Evolutionary conservation across 352 stramenopile species (phyloP), one percentile per base, ranked within the genome.

Genomic region (Pythium coloratum): DNA sequence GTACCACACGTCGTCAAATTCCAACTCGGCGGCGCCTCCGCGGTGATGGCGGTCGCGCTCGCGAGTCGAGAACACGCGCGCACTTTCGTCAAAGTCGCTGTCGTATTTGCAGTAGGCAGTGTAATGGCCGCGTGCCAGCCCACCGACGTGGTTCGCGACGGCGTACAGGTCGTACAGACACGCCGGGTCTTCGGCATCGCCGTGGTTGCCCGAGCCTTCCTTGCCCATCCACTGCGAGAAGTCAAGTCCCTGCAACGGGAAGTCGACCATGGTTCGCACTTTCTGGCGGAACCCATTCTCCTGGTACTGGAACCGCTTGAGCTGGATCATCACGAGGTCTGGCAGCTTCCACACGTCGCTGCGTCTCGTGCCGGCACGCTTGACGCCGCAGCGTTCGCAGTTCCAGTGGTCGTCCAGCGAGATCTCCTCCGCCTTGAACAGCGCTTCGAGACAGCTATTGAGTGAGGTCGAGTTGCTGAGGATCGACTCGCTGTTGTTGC

Each of bases 131-230:
- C 90, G 89, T 2, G 94, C 95, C 9, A 99, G 80, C 0, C 90
- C 92, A 32, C 97, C 97, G 59, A 98, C 92, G 66, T 99, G 97
- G 80, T 99, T 98, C n/a, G 97, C 93, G 8, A 99, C 96, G 20
- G 91, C 96, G 68, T 99, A 99, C 30, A 99, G 76, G 70, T 99
- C 96, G 66, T 99, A 99, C 26, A 95, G 71, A 36, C 58, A 70
- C 30, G 46, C 42, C 6, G 40, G 55, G 34, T 72, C 59, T n/a
- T 63, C 42, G 46, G 55, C 50, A 38, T 24, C 36, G 36, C 61
- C 55, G 50, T 55, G 68, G 5, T 83, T 71, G 24, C 50, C 57
- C 2, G 50, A 57, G 38, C 51, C 50, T 46, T 62, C 72, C 59
- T 55, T 62, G 28, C 71, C 80, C 65, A 93, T 89, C 80, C 86